phyloP scores from a whole-genome alignment of 768 basidiomycete species.

The Suillus weaverae region DNA sequence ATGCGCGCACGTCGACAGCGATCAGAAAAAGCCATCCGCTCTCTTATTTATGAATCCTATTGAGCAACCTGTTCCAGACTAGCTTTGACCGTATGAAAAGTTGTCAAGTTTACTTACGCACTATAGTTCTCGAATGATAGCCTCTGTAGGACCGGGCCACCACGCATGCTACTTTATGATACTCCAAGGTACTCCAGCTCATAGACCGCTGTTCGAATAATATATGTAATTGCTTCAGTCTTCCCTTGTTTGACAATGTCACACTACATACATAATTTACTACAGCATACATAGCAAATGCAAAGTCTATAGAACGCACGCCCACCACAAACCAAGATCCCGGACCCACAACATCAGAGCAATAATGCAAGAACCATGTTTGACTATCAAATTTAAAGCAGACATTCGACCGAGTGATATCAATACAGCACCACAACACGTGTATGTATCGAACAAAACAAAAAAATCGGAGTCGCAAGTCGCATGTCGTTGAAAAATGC shows the following conservation, averaged over 20 bases:
- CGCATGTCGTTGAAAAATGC: constrained; percentile 1
- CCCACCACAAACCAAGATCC: neutral
- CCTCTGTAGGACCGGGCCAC: neutral
- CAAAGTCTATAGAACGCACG: neutral
- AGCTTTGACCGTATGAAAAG: neutral
- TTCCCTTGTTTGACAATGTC: neutral
- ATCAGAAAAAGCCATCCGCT: neutral
- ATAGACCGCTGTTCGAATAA: neutral
- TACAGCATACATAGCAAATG: neutral
- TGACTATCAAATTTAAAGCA: neutral
- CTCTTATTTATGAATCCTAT: neutral
- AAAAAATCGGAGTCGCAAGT: neutral
- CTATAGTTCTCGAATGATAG: neutral
- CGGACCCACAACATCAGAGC: neutral
- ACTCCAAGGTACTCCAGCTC: neutral
- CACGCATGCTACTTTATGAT: neutral
- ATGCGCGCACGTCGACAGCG: neutral
- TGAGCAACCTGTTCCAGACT: neutral
- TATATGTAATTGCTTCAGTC: neutral
- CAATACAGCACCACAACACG: neutral
- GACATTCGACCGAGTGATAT: neutral
- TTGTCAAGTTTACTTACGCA: neutral
- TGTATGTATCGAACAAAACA: neutral
- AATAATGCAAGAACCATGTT: neutral
- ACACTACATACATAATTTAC: neutral